Evolutionary conservation across 169 alveolate species (phyloP), one percentile per base, ranked within the genome.

Genomic region (Toxoplasma gondii): DNA sequence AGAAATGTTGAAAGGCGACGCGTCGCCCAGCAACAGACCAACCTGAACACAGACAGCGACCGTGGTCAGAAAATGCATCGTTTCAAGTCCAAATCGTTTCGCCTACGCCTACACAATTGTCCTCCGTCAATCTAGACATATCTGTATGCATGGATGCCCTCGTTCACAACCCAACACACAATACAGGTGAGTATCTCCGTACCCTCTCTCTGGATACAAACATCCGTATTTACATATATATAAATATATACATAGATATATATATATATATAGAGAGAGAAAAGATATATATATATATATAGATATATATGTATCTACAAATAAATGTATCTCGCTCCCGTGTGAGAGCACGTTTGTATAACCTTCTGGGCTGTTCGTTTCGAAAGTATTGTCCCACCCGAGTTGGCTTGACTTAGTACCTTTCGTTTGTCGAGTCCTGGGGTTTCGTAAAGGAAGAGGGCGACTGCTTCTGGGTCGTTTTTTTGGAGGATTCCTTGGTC

Each of bases 391-490:
- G n/a, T n/a, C n/a, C n/a, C n/a, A n/a, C n/a, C n/a, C n/a, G n/a
- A n/a, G n/a, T n/a, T n/a, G n/a, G n/a, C n/a, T n/a, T n/a, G n/a
- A n/a, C n/a, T n/a, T n/a, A n/a, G n/a, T 45, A 93, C 95, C 93
- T 93, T 93, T 74, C 70, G 69, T 93, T 93, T 93, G 88, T 88
- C 93, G 0, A 93, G 92, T 4, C 95, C 95, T 24, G 91, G 92
- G 27, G 91, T 87, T n/a, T 93, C 93, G 43, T 58, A 93, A 1
- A 93, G 93, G 27, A 93, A 93, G 0, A 64, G 43, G 12, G 95
- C 95, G n/a, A 93, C 67, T 9, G 95, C 93, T 9, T 80, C 84
- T 0, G 95, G 83, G 38, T 93, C 93, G 10, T 39, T 82, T 17
- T 49, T 88, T 22, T 64, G 87, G 34, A 93, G 74, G 41, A 93